Percentiles rank a stretch among this genome's conserved stretches.
phyloP scores from a whole-genome alignment of 1,139 yeast genomes.

The Pneumocystis oryctolagi region DNA sequence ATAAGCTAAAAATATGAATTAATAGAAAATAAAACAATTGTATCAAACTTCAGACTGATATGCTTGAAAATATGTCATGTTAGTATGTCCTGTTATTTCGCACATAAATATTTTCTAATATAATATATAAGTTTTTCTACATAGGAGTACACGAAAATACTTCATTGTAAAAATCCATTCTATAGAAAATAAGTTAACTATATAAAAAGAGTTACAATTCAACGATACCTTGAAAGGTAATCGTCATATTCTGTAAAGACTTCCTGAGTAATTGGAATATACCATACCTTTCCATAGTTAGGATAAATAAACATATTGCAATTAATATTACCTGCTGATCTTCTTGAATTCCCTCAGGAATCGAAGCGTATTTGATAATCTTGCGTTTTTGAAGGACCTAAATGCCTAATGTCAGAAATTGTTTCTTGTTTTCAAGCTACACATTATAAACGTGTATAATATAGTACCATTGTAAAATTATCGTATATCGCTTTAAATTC shows the following conservation, averaged over 20 bases:
- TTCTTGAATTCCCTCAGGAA: background rate
- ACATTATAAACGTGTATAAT: background rate
- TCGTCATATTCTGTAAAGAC: slow-evolving; percentile 2
- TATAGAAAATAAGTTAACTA: slow-evolving; percentile 70
- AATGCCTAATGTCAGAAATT: background rate
- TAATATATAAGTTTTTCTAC: slow-evolving; percentile 20
- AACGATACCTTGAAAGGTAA: background rate
- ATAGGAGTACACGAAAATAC: slow-evolving; percentile 22
- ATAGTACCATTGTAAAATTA: background rate
- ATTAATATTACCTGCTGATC: background rate
- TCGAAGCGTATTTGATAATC: slow-evolving; percentile 10
- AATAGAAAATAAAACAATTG: background rate
- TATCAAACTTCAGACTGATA: slow-evolving; percentile 43
- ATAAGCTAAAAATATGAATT: slow-evolving; percentile 3
- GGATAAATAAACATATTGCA: slow-evolving; percentile 7
- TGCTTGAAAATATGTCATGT: slow-evolving; percentile 83
- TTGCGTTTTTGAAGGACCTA: slow-evolving; percentile 17
- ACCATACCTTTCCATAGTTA: slow-evolving; percentile 6
- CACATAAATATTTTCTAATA: slow-evolving; percentile 60
- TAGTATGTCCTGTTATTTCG: slow-evolving; percentile 88
- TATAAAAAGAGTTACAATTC: slow-evolving; percentile 37
- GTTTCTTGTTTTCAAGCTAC: background rate
- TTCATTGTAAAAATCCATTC: slow-evolving; percentile 39
- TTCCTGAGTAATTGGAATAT: slow-evolving; percentile 7
- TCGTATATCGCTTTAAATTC: background rate